Evolutionary conservation across 495 filamentous ascomycete genomes (phyloP).

Genomic region (Poronia punctata): DNA sequence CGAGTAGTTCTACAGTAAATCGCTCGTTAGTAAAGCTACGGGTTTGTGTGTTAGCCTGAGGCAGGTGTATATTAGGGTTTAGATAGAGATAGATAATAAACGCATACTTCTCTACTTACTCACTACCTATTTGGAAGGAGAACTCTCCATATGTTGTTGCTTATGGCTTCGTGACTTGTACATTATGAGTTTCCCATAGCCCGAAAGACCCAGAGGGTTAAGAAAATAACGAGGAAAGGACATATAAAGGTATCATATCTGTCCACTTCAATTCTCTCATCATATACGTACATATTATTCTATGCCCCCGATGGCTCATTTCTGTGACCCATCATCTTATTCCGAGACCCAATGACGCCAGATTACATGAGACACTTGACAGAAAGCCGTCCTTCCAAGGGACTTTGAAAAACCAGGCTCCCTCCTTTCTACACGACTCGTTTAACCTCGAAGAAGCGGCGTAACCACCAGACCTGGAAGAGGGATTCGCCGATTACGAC

Average conservation of each 20-base stretch:
- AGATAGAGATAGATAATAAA: too few species aligned
- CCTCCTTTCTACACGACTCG: slow-evolving; percentile 22
- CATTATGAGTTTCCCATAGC: too few species aligned
- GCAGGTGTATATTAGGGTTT: background rate
- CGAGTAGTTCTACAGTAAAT: too few species aligned
- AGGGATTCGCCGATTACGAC: slow-evolving; percentile 86
- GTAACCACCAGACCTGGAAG: slow-evolving; percentile 99
- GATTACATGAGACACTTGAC: slow-evolving; percentile 19
- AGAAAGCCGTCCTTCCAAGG: slow-evolving; percentile 2
- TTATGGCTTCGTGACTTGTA: too few species aligned
- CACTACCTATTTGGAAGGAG: too few species aligned
- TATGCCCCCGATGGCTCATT: background rate
- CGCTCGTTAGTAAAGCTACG: too few species aligned
- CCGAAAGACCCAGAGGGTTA: background rate
- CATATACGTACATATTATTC: slow-evolving; percentile 8
- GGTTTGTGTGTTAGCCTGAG: background rate
- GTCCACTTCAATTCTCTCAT: slow-evolving; percentile 15
- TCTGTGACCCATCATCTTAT: slow-evolving; percentile 11
- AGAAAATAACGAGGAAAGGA: background rate
- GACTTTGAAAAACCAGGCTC: background rate
- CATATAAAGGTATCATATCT: slow-evolving; percentile 4
- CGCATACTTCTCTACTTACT: too few species aligned
- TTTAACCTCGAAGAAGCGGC: slow-evolving; percentile 93
- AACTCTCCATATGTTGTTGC: too few species aligned
- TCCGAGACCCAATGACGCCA: slow-evolving; percentile 19